A percentile compares a stretch with the other conserved stretches of the same genome.
Conservation (phyloP, 371 early-diverging fungal genomes). For the Mucor plumbeus region DNA sequence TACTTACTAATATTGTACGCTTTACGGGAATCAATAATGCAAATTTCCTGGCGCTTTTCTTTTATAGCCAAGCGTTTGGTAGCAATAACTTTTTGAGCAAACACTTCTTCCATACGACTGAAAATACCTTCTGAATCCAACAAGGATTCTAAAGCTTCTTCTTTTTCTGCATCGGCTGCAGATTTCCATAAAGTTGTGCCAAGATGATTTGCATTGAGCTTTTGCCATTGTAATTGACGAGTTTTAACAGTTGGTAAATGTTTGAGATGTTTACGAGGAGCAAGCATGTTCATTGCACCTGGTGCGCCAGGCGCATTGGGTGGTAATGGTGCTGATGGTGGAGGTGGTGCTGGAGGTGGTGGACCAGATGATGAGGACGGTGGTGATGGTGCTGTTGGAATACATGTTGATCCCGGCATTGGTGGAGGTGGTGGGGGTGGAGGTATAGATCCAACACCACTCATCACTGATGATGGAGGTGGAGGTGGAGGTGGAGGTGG, state of each 20-base stretch:
- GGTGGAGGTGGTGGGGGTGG: slow-evolving; percentile 42
- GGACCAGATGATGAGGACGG: slow-evolving; percentile 48
- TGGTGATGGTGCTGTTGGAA: slow-evolving; percentile 24
- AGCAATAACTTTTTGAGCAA: slow-evolving; percentile 71
- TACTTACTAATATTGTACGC: slow-evolving; percentile 78
- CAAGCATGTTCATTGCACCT: background rate
- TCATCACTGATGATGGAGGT: slow-evolving; percentile 13
- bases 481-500: slow-evolving; percentile 39
- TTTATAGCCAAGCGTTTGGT: slow-evolving; percentile 34
- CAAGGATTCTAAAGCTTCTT: slow-evolving; percentile 50
- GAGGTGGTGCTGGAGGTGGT: slow-evolving; percentile 36
- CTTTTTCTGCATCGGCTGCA: slow-evolving; percentile 38
- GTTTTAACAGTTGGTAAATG: slow-evolving; percentile 74
- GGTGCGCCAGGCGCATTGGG: slow-evolving; percentile 21
- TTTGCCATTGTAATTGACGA: slow-evolving; percentile 87
- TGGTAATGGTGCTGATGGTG: slow-evolving; percentile 20
- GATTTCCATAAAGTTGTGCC: slow-evolving; percentile 64
- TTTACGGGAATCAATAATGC: slow-evolving; percentile 76
- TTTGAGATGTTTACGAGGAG: slow-evolving; percentile 63
- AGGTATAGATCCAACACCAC: slow-evolving; percentile 14
- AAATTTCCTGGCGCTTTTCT: slow-evolving; percentile 57
- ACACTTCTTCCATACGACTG: slow-evolving; percentile 72
- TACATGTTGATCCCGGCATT: background rate
- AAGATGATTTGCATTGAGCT: slow-evolving; percentile 66
- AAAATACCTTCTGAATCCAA: slow-evolving; percentile 67